These are phyloP conservation scores for Microthlaspi erraticum DNA, from an alignment of 345 rosid species.

Conservation along the genomic window DNA sequence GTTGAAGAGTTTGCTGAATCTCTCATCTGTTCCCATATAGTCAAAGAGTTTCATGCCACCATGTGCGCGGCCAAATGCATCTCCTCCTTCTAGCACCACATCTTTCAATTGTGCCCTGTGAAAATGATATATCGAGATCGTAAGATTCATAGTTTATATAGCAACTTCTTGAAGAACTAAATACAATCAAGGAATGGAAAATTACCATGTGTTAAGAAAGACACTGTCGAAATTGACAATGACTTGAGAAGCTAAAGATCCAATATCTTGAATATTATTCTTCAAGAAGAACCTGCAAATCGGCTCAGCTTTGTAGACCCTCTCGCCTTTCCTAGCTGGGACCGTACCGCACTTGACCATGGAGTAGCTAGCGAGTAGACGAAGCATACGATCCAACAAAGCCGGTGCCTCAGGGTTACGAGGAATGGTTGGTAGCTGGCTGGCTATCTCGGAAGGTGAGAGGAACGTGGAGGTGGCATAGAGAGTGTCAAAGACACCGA, in stretches of 20 bases:
- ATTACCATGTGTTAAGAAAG: conserved; percentile 50
- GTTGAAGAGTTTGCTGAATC: conserved; percentile 58
- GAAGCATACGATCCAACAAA: conserved; percentile 54
- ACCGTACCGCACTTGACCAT: conserved; percentile 35
- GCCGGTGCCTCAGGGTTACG: conserved; percentile 50
- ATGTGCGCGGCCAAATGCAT: conserved; percentile 60
- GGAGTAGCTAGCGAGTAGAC: conserved; percentile 52
- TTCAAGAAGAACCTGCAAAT: conserved; percentile 49
- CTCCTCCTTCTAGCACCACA: conserved; percentile 58
- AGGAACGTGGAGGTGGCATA: conserved; percentile 37
- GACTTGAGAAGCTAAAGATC: conserved; percentile 48
- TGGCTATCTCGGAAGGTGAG: conserved; percentile 51
- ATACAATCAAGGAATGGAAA: too few relatives aligned
- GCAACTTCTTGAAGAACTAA: neutral
- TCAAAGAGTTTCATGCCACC: conserved; percentile 57
- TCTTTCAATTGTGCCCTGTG: conserved; percentile 51
- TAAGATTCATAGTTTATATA: neutral
- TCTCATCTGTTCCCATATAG: conserved; percentile 50
- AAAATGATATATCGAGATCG: too few relatives aligned
- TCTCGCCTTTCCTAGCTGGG: conserved; percentile 26
- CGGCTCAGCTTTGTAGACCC: conserved; percentile 48
- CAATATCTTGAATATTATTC: conserved; percentile 42
- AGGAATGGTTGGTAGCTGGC: conserved; percentile 37
- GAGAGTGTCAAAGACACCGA: conserved; percentile 51
- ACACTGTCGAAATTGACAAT: conserved; percentile 48